phyloP scores from a whole-genome alignment of 2,329 filamentous ascomycete species.

The Ophiostoma pallidulum region DNA sequence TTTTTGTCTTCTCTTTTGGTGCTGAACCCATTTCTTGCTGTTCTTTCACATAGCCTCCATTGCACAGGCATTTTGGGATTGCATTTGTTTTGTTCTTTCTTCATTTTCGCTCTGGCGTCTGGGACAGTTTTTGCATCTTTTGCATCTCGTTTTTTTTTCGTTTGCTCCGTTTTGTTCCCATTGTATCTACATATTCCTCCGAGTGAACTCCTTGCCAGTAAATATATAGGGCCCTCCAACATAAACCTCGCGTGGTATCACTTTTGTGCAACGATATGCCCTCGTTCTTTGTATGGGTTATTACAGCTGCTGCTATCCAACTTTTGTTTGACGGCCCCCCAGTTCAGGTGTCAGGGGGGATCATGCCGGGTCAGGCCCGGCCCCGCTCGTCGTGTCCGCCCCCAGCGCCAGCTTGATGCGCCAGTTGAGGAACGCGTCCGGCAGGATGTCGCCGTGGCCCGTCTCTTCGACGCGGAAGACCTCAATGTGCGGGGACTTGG shows the following conservation, averaged over 20 bases:
- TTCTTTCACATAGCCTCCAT: conserved; percentile 5
- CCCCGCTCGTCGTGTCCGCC: conserved; percentile 4
- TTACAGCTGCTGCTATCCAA: no score
- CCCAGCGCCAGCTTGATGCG: conserved; percentile 43
- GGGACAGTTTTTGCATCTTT: no score
- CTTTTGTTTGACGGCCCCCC: no score
- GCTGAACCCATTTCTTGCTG: neutral
- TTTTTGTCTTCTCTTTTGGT: conserved; percentile 7
- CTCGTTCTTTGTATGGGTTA: no score
- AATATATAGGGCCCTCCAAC: no score
- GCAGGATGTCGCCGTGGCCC: conserved; percentile 68
- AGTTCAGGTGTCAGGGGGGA: no score
- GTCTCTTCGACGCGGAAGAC: conserved; percentile 64
- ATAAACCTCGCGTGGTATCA: no score
- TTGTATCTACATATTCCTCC: neutral
- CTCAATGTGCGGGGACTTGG: conserved; percentile 57
- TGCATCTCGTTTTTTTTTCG: neutral
- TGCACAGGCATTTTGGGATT: conserved; percentile 11
- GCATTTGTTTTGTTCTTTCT: neutral
- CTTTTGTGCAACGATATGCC: no score
- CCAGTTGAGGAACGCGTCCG: conserved; percentile 70
- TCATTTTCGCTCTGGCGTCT: neutral
- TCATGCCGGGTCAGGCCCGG: neutral
- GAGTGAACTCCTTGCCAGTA: neutral
- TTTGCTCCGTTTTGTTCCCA: conserved; percentile 1